Evolutionary conservation across 306 rosid genomes (phyloP), one percentile per base, ranked within the genome.

Genomic region (Fragaria ananassa): DNA sequence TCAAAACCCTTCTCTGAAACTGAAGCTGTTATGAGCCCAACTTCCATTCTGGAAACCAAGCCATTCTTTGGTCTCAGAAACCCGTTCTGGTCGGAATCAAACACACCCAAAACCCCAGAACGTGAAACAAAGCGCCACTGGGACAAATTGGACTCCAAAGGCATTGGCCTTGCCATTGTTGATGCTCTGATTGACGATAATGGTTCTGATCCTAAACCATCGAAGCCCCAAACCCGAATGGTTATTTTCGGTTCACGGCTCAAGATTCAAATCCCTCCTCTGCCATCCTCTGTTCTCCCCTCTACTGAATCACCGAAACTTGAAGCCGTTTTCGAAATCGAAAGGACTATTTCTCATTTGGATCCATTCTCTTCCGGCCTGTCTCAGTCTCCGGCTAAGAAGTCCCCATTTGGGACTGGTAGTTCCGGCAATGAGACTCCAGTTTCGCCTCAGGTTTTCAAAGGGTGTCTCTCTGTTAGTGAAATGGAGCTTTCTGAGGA

Each of bases 401-500:
- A 78, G 78, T 81, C 87, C n/a, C 77, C 75, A 29, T 79, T 78
- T 39, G 78, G 78, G 41, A 71, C 79, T 13, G 70, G 74, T 47
- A 46, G 57, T 70, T 83, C 83, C 15, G 84, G 73, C 44, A 50
- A 49, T 7, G 89, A 70, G 23, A 60, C 77, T n/a, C 70, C 45
- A 8, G 76, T 72, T 69, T 81, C 90, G 66, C 70, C 72, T 17
- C 69, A 77, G 51, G 84, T 83, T 64, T 84, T 88, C 71, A 42
- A 63, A 10, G 87, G 92, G 35, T 79, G 84, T 71, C 87, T 90
- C 60, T 85, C 96, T 58, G 87, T 87, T 10, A 86, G 78, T 3
- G 94, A 93, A 81, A 95, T 95, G 87, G 96, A 86, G 83, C 91
- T 83, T 2, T 95, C 97, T 0, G 98, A 95, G 81, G 97, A 95